Conservation (phyloP, 2,329 filamentous ascomycete species). For the Sarocladiaceae sp. region DNA sequence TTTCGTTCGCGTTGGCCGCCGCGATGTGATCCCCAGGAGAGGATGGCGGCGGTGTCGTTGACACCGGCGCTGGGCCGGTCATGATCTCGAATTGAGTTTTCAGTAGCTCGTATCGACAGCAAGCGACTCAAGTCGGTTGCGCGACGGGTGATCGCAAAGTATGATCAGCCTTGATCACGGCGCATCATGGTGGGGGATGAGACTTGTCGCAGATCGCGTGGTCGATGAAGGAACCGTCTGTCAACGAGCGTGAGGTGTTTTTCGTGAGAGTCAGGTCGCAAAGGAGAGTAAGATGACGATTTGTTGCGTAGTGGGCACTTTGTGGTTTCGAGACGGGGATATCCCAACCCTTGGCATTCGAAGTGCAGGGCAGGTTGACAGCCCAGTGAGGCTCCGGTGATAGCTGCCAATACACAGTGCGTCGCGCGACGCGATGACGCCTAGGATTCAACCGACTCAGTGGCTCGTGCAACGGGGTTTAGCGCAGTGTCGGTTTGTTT, state of each 20-base stretch:
- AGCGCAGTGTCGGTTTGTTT: neutral
- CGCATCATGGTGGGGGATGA: conserved; percentile 4
- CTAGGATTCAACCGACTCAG: neutral
- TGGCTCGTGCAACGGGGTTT: neutral
- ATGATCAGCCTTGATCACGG: neutral
- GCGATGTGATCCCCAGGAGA: neutral
- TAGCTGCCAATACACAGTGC: neutral
- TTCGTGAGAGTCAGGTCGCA: too few species aligned
- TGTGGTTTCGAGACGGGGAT: conserved; percentile 3
- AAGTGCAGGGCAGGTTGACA: too few species aligned
- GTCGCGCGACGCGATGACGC: conserved; percentile 2
- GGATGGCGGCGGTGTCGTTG: neutral
- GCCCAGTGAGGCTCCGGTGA: conserved; percentile 1
- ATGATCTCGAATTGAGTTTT: neutral
- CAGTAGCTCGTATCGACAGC: too few species aligned
- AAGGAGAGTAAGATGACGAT: neutral
- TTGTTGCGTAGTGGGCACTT: neutral
- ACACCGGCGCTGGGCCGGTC: neutral
- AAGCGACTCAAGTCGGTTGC: too few species aligned
- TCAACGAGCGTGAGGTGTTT: too few species aligned
- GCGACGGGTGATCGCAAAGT: neutral
- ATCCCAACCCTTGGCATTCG: neutral
- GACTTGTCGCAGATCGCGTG: neutral
- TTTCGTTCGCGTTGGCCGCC: neutral
- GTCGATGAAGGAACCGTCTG: neutral